Evolutionary conservation across 1,139 yeast genomes (phyloP), one percentile per base, ranked within the genome.

Genomic region (Geotrichum candidum): DNA sequence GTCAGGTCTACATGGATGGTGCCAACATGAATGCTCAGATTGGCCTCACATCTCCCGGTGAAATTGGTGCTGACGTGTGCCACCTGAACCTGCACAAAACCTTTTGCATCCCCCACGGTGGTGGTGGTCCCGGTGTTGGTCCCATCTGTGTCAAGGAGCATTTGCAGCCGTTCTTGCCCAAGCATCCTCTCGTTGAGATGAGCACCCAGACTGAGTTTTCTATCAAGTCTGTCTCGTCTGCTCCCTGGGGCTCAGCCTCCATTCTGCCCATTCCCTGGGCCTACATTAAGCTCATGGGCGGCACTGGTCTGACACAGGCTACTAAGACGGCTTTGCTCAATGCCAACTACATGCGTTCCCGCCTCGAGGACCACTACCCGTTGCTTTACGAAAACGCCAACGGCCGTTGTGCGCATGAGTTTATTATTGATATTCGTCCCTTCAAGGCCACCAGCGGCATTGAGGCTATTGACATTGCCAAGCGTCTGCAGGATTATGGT

Each of bases 1-100:
- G 98, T 48, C 96, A 92, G 75, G 98, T 94, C 38, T 94, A 94
- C 78, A 81, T 94, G 77, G 99, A 94, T 76, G 99, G 99, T 73
- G 99, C 99, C 65, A 94, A 94, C 77, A 94, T 94, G 99, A 94
- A 94, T 74, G 99, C 99, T 0, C 99, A 94, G 77, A 96, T 94
- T 61, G 99, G 99, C 33, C 81, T 94, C 66, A 94, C 98, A 0
- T 89, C 96, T 13, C 99, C 99, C 18, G 99, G 98, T 64, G 97
- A 91, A 73, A 80, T 94, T 70, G 98, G 97, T 60, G 98, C 98
- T n/a, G 99, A 94, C 77, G 98, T 94, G 55, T 94, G 99, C 77
- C 99, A 94, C 73, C 82, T 94, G 78, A 94, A 94, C 74, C 81
- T 94, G 73, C 99, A 94, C 80, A 94, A 94, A 79, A 94, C 99